Conservation (phyloP, 495 filamentous ascomycete species). For the Aspergillus bertholletiae region DNA sequence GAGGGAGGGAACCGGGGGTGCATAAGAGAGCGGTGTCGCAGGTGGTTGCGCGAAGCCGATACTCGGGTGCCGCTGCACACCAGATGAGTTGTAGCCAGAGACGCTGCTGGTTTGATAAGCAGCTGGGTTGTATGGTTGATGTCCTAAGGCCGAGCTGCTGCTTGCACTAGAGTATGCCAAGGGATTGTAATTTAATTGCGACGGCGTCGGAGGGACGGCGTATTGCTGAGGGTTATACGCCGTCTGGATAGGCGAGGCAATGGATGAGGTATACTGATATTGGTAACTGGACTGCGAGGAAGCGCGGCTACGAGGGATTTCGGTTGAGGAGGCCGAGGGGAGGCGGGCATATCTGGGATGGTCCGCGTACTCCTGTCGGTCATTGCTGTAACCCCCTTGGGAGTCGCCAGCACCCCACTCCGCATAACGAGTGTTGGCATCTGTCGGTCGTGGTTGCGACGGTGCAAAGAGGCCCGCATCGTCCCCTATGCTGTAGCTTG, state of each 20-base stretch:
- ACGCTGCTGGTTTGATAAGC: slow-evolving; percentile 50
- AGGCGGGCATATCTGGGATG: slow-evolving; percentile 32
- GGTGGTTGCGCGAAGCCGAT: slow-evolving; percentile 30
- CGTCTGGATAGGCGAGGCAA: slow-evolving; percentile 45
- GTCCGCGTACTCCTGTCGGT: slow-evolving; percentile 35
- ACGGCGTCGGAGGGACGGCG: slow-evolving; percentile 57
- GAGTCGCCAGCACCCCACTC: slow-evolving; percentile 10
- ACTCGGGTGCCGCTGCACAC: slow-evolving; percentile 30
- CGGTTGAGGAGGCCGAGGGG: slow-evolving; percentile 30
- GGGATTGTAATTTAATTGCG: slow-evolving; percentile 38
- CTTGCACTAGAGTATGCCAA: slow-evolving; percentile 43
- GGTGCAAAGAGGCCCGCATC: slow-evolving; percentile 55
- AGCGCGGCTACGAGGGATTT: slow-evolving; percentile 44
- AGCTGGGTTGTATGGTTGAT: slow-evolving; percentile 72
- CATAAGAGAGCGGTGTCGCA: slow-evolving; percentile 32
- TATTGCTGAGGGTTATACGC: slow-evolving; percentile 86
- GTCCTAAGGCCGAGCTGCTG: slow-evolving; percentile 27
- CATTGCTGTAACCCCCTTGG: slow-evolving; percentile 23
- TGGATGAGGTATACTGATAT: slow-evolving; percentile 50
- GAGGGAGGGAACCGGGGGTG: slow-evolving; percentile 30
- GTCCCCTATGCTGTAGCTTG: slow-evolving; percentile 79
- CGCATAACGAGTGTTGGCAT: slow-evolving; percentile 24
- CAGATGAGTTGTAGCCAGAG: slow-evolving; percentile 23
- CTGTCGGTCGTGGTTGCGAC: slow-evolving; percentile 26
- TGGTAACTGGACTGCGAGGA: slow-evolving; percentile 55